Base-by-base conservation (phyloP, 2,329 filamentous ascomycete species). In the Xylogone sp. region DNA sequence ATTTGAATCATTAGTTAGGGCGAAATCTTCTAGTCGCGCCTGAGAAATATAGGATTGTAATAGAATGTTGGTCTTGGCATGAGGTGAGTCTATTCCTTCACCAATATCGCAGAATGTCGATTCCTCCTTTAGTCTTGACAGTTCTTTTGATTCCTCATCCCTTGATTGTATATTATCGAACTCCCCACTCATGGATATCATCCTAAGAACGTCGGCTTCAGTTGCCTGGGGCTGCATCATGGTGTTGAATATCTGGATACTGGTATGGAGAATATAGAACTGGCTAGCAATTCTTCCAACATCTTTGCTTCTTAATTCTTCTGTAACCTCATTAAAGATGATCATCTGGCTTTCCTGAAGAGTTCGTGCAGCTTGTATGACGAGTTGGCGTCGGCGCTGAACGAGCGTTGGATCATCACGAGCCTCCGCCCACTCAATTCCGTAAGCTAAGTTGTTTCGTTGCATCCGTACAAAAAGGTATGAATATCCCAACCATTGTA, bases 381-480 rank as follows among this genome's bases (percentile, higher is more conserved):
- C 87, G 48, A 99, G 76, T 58, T 94, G 86, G 2, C 92, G 83
- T 48, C 94, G 83, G 59, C 93, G 81, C 64, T 94, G 87, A 2
- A 97, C 90, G 21, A 99, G 79, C 53, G 84, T 86, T 0, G 91
- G 92, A 62, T 99, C 94, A 59, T 97, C 88, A 27, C 85, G 78
- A 49, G 90, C 88, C 69, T 99, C 94, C 16, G 86, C 78, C 89
- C 90, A 97, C 60, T 97, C 92, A 46, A 99, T 97, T 2, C 93
- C 94, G 64, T 99, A 99, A 1, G 87, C 86, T 64, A 93, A 82
- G 3, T 92, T 93, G 58, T 94, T 96, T 53, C 89, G 83, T 66
- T 89, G 85, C 94, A 99, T 99, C 39, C 94, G 87, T 39, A 99
- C 93, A 67, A 96, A 99, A 0, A 99, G 77, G 65, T 97, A 99